Conservation (phyloP, 352 stramenopile genomes). For the Phytophthora cryptogea region DNA sequence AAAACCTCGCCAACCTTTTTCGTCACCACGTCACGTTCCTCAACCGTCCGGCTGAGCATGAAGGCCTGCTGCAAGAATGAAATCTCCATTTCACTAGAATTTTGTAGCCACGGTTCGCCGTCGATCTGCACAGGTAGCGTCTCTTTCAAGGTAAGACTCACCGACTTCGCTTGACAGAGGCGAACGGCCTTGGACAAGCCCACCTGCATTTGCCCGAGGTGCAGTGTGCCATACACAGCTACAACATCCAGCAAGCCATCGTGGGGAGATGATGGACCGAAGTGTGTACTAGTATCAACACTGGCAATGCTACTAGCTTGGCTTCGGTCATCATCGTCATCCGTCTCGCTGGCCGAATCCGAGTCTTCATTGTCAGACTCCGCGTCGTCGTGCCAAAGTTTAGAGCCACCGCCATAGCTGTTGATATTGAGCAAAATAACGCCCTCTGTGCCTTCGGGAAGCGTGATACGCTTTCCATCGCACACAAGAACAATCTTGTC, state of each 20-base stretch:
- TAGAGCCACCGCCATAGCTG: slow-evolving; percentile 85
- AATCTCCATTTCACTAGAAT: slow-evolving; percentile 79
- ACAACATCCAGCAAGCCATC: slow-evolving; percentile 94
- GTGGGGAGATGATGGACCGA: slow-evolving; percentile 77
- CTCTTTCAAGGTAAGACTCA: slow-evolving; percentile 64
- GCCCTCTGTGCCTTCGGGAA: slow-evolving; percentile 80
- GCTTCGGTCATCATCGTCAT: slow-evolving; percentile 44
- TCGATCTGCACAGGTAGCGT: slow-evolving; percentile 92
- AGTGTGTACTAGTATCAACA: slow-evolving; percentile 21
- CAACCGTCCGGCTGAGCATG: slow-evolving; percentile 79
- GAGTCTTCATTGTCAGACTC: slow-evolving; percentile 66
- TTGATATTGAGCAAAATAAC: slow-evolving; percentile 92
- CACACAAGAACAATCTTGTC: slow-evolving; percentile 81
- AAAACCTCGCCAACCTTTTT: slow-evolving; percentile 81
- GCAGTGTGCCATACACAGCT: slow-evolving; percentile 92
- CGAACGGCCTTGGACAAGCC: slow-evolving; percentile 80
- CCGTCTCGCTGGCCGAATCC: slow-evolving; percentile 44
- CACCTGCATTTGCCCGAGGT: slow-evolving; percentile 95
- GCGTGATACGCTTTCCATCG: slow-evolving; percentile 69
- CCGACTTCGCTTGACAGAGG: slow-evolving; percentile 70
- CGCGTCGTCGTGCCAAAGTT: slow-evolving; percentile 85
- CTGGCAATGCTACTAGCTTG: slow-evolving; percentile 33
- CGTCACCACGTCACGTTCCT: slow-evolving; percentile 80
- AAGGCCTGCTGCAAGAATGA: slow-evolving; percentile 83
- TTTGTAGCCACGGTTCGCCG: slow-evolving; percentile 94